Evolutionary conservation across 768 basidiomycete genomes (phyloP), one percentile per base, ranked within the genome.

Genomic region (Russula brevipes): DNA sequence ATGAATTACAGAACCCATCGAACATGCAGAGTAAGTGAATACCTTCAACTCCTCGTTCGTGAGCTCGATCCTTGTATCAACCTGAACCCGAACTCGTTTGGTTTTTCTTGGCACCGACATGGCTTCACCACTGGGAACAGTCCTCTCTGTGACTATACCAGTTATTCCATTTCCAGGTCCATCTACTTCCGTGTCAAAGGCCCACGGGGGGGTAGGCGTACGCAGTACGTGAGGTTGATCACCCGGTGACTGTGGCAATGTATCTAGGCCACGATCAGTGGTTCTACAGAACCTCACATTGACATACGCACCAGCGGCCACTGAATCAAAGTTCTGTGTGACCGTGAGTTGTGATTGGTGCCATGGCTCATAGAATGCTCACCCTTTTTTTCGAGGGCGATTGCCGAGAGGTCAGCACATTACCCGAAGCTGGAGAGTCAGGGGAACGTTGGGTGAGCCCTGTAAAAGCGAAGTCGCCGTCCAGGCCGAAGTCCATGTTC

Each of bases 31-130:
- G 51, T 19, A 47, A 45, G 30, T 42, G 49, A 33, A 64, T 60
- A 84, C 91, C 78, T 86, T 88, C 49, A 94, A 76, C 73, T 94
- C 89, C 4, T 89, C 86, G 62, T 92, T 89, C 5, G 90, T 89
- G 42, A 94, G 75, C 70, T 94, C 91, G 5, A 85, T 94, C 63
- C 89, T 80, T 5, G 80, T 74, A 72, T 94, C 91, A 7, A 93
- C 72, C 4, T 89, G 74, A 46, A 86, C 71, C 50, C 85, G 79
- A 10, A 81, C 68, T 2, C 77, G 76, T 64, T 82, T 87, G 59
- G 78, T 72, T 70, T 83, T 88, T 68, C 59, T 61, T 45, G 62
- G 56, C 11, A 6, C 46, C 8, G 38, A 11, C 31, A 46, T n/a
- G 39, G 38, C 57, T 46, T 54, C 54, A n/a, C 42, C 55, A 51